phyloP scores from a whole-genome alignment of 2,329 filamentous ascomycete species.

The Alternaria metachromatica region DNA sequence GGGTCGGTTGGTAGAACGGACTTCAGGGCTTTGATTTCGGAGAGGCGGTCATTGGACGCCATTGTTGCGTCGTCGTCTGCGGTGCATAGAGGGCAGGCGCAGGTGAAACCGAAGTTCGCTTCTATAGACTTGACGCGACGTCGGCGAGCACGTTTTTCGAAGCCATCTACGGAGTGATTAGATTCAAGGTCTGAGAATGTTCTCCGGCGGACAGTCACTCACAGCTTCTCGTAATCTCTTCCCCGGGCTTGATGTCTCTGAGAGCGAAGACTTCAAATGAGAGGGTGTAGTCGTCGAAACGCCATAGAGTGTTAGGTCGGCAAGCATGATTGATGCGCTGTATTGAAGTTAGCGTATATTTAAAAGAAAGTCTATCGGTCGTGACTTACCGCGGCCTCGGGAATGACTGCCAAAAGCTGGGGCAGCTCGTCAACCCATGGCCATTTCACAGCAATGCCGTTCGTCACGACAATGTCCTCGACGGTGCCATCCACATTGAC shows the following conservation, averaged over 20 bases:
- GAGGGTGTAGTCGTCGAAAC: constrained; percentile 40
- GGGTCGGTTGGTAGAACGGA: constrained; percentile 27
- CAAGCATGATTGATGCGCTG: constrained; percentile 47
- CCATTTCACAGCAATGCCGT: constrained; percentile 30
- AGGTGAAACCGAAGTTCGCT: constrained; percentile 38
- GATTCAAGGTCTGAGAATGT: no score
- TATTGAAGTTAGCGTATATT: constrained; percentile 3
- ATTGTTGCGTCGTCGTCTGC: constrained; percentile 16
- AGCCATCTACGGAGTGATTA: constrained; percentile 31
- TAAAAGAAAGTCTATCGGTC: background rate
- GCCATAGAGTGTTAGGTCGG: constrained; percentile 42
- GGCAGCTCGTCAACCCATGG: constrained; percentile 29
- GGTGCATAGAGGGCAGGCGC: constrained; percentile 40
- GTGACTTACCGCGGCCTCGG: constrained; percentile 39
- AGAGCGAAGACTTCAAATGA: constrained; percentile 38
- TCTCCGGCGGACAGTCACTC: background rate
- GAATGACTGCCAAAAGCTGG: constrained; percentile 30
- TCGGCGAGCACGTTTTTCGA: constrained; percentile 20
- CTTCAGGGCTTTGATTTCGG: constrained; percentile 35
- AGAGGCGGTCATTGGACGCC: constrained; percentile 35
- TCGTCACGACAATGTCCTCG: constrained; percentile 34
- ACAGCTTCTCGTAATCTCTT: constrained; percentile 43
- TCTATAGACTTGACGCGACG: constrained; percentile 27
- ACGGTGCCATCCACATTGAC: constrained; percentile 19
- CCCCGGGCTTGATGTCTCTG: constrained; percentile 32